Conservation (phyloP, 1,284 basidiomycete species). For the Apiotrichum gracile region DNA sequence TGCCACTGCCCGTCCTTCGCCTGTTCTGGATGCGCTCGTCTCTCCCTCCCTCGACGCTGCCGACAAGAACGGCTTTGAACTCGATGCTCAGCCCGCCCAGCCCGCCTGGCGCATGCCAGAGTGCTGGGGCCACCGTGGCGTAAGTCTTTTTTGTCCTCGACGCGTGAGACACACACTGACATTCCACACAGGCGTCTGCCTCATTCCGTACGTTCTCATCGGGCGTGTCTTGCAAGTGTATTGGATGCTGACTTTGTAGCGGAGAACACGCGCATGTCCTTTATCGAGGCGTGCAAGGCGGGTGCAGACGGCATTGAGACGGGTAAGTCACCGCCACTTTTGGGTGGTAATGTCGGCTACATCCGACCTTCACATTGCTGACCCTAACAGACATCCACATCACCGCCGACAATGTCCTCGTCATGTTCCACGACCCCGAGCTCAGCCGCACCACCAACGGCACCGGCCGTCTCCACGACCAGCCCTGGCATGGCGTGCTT, state of each 20-base stretch:
- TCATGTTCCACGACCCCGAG: slow-evolving; percentile 92
- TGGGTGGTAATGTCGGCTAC: slow-evolving; percentile 94
- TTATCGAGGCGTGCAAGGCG: slow-evolving; percentile 84
- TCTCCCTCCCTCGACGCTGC: slow-evolving; percentile 22
- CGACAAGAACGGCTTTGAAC: slow-evolving; percentile 17
- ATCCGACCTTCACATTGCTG: neutral
- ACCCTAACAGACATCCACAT: slow-evolving; percentile 80
- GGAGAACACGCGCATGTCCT: slow-evolving; percentile 88
- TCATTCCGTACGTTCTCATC: slow-evolving; percentile 54
- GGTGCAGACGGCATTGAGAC: slow-evolving; percentile 94
- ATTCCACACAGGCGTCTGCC: slow-evolving; percentile 64
- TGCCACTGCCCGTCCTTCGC: slow-evolving; percentile 21
- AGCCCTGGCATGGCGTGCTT: slow-evolving; percentile 48
- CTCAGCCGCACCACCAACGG: slow-evolving; percentile 55
- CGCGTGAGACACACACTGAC: slow-evolving; percentile 3
- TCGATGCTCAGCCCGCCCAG: slow-evolving; percentile 11
- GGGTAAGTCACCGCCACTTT: slow-evolving; percentile 44
- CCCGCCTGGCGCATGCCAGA: slow-evolving; percentile 49
- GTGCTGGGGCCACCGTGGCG: slow-evolving; percentile 93
- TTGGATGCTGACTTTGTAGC: slow-evolving; percentile 35
- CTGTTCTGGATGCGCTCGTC: slow-evolving; percentile 24
- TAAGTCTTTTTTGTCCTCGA: slow-evolving; percentile 51
- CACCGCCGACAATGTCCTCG: slow-evolving; percentile 76
- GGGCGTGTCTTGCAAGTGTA: slow-evolving; percentile 7
- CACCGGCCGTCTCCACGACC: slow-evolving; percentile 51